Evolutionary conservation across 208 protist species (phyloP).

Genomic region (Crithidia brevicula): DNA sequence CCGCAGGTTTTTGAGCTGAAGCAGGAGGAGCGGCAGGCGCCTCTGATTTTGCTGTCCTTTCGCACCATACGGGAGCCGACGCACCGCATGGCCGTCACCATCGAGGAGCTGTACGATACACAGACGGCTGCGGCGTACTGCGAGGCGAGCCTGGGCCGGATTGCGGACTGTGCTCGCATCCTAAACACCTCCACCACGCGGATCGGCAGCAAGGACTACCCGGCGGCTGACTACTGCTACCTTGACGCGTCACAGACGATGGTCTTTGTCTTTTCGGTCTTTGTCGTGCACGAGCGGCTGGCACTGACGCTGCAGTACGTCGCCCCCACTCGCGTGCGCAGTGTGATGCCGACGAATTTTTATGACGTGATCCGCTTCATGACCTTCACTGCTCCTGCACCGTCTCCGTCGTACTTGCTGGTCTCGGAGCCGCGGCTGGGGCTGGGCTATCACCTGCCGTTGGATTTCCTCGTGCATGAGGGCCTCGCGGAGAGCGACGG

Average conservation of each 20-base stretch:
- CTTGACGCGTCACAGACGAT: slow-evolving; percentile 45
- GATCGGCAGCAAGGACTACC: slow-evolving; percentile 61
- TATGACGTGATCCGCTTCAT: slow-evolving; percentile 78
- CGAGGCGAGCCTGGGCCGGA: slow-evolving; percentile 59
- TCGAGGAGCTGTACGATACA: slow-evolving; percentile 58
- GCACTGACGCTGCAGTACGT: slow-evolving; percentile 85
- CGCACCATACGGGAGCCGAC: slow-evolving; percentile 65
- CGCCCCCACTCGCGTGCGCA: slow-evolving; percentile 62
- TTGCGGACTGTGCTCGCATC: slow-evolving; percentile 66
- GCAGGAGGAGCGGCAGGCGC: slow-evolving; percentile 82
- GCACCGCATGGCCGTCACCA: slow-evolving; percentile 67
- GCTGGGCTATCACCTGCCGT: slow-evolving; percentile 77
- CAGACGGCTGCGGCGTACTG: slow-evolving; percentile 62
- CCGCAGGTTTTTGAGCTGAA: slow-evolving; percentile 72
- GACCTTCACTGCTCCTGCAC: slow-evolving; percentile 50
- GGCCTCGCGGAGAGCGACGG: slow-evolving; percentile 44
- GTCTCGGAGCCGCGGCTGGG: slow-evolving; percentile 82
- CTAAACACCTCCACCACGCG: slow-evolving; percentile 54
- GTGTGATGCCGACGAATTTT: slow-evolving; percentile 68
- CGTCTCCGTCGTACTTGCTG: slow-evolving; percentile 85
- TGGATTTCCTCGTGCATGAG: slow-evolving; percentile 70
- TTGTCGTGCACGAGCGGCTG: slow-evolving; percentile 63
- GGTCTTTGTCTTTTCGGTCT: slow-evolving; percentile 76
- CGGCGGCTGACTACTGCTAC: slow-evolving; percentile 86
- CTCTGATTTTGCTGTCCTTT: slow-evolving; percentile 73